Evolutionary conservation across 2,329 filamentous ascomycete genomes (phyloP).

Genomic region (Scedosporium minutisporum): DNA sequence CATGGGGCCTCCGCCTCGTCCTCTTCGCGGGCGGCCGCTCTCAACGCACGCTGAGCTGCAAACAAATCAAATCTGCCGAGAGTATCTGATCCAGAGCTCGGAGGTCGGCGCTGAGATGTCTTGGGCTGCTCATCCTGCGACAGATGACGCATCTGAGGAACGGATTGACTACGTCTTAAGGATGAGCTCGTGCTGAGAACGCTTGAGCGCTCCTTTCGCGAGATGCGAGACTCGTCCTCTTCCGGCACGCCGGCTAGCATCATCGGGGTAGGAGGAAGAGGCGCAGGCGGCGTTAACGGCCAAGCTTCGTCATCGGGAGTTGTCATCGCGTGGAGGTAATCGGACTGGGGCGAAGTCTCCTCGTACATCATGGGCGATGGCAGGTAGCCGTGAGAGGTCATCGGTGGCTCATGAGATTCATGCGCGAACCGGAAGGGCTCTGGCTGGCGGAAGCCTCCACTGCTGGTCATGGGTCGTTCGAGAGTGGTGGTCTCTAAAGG

Average conservation of each 20-base stretch:
- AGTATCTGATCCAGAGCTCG: constrained; percentile 43
- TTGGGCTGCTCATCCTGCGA: constrained; percentile 16
- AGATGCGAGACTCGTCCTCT: constrained; percentile 44
- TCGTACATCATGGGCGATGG: constrained; percentile 6
- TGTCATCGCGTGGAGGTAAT: constrained; percentile 29
- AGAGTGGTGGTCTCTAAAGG: constrained; percentile 21
- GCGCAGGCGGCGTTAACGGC: constrained; percentile 28
- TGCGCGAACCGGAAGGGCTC: constrained; percentile 23
- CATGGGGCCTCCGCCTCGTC: constrained; percentile 19
- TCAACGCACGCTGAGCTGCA: constrained; percentile 11
- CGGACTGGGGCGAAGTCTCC: constrained; percentile 13
- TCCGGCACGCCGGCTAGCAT: constrained; percentile 51
- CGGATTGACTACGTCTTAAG: constrained; percentile 44
- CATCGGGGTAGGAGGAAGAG: constrained; percentile 18
- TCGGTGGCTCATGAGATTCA: constrained; percentile 11
- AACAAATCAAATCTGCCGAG: constrained; percentile 34
- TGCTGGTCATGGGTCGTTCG: constrained; percentile 34
- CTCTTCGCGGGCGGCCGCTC: constrained; percentile 14
- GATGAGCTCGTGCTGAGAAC: constrained; percentile 39
- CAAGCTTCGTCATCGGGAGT: constrained; percentile 32
- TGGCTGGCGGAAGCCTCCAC: constrained; percentile 33
- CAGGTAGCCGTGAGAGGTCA: constrained; percentile 1
- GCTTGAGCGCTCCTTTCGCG: constrained; percentile 32
- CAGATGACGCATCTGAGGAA: constrained; percentile 41
- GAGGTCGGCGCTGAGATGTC: constrained; percentile 18